These are phyloP conservation scores for Kluyveromyces marxianus DNA, from an alignment of 1,139 yeast species.

Conservation along the genomic window DNA sequence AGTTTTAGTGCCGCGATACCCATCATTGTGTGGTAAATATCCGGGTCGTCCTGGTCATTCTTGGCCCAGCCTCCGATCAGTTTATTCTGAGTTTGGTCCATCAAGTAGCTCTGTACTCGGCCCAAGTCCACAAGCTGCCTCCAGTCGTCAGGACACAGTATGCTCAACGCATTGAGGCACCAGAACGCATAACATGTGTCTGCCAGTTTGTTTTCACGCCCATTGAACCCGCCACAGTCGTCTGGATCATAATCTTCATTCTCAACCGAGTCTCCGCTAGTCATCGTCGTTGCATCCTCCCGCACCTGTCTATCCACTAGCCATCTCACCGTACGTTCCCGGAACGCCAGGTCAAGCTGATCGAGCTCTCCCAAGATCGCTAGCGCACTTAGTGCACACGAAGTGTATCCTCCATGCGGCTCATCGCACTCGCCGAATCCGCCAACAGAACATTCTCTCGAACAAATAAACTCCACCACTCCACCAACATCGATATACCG, in stretches of 20 bases:
- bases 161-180: conserved; percentile 56
- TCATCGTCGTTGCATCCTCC: conserved; percentile 6
- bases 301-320: conserved; percentile 55
- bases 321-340: conserved; percentile 44
- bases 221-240: conserved; percentile 76
- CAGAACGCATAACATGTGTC: conserved; percentile 95
- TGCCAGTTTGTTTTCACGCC: conserved; percentile 73
- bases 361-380: conserved; percentile 35
- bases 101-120: conserved; percentile 40
- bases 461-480: conserved; percentile 38
- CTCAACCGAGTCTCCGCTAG: conserved; percentile 23
- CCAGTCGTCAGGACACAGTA: conserved; percentile 27
- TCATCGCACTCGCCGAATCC: conserved; percentile 62
- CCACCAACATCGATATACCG: conserved; percentile 39
- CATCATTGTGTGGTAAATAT: conserved; percentile 59
- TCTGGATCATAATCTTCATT: conserved; percentile 25
- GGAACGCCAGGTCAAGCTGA: conserved; percentile 14
- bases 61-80: conserved; percentile 82
- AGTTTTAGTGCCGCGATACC: conserved; percentile 53
- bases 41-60: conserved; percentile 55
- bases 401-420: conserved; percentile 83
- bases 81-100: conserved; percentile 53
- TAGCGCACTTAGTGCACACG: conserved; percentile 71
- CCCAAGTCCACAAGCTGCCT: conserved; percentile 33
- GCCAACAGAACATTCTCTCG: conserved; percentile 50